These are phyloP conservation scores for Phaeosphaeria sp. DNA, from an alignment of 2,329 filamentous ascomycete species.

Conservation along the genomic window DNA sequence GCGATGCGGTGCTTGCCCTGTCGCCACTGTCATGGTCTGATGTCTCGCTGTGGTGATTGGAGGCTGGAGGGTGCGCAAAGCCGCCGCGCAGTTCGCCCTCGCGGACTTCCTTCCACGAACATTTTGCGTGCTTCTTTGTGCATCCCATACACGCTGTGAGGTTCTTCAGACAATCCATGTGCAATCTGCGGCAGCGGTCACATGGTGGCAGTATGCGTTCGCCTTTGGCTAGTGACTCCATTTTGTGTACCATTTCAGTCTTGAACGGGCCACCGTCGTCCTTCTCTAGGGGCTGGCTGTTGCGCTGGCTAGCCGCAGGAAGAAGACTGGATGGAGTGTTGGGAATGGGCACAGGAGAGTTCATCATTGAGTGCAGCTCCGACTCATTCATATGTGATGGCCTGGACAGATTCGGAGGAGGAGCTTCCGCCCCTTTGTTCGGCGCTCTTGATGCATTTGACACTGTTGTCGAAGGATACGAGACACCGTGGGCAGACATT, in stretches of 20 bases:
- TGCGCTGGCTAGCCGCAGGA: conserved; percentile 51
- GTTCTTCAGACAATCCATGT: conserved; percentile 84
- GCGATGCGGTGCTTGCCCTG: conserved; percentile 38
- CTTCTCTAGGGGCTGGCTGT: conserved; percentile 53
- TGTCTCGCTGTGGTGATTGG: conserved; percentile 40
- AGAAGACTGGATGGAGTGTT: conserved; percentile 61
- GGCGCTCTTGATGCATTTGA: conserved; percentile 34
- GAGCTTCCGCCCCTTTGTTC: conserved; percentile 29
- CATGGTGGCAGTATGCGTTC: conserved; percentile 82
- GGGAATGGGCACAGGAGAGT: conserved; percentile 61
- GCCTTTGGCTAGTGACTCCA: conserved; percentile 77
- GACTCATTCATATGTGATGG: conserved; percentile 41
- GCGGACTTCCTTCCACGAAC: conserved; percentile 82
- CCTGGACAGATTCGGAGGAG: conserved; percentile 23
- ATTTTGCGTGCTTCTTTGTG: conserved; percentile 89
- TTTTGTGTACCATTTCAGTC: conserved; percentile 72
- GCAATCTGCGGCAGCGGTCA: conserved; percentile 79
- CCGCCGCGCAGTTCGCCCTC: conserved; percentile 67
- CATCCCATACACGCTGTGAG: conserved; percentile 86
- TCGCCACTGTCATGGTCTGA: conserved; percentile 37
- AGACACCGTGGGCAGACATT: conserved; percentile 27
- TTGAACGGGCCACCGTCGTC: conserved; percentile 67
- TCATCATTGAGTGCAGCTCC: conserved; percentile 51
- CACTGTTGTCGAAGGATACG: conserved; percentile 36
- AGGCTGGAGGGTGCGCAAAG: conserved; percentile 29